Evolutionary conservation across 495 filamentous ascomycete species (phyloP), one percentile per base, ranked within the genome.

Genomic region (Hyphodiscus hymeniophilus): DNA sequence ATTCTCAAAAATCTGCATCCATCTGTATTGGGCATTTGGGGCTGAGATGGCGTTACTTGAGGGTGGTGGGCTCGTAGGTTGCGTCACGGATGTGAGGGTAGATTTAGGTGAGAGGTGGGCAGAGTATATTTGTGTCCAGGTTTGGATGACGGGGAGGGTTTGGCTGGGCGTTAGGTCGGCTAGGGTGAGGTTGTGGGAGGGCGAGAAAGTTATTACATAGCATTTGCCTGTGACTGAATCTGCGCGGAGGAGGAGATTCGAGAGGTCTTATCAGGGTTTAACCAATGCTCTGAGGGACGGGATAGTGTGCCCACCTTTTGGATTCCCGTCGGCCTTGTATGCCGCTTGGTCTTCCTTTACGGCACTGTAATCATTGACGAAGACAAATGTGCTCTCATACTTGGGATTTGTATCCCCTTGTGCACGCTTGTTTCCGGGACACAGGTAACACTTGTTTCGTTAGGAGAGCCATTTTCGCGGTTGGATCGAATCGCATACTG

Each of bases 1-100:
- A 71, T 98, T 98, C 67, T 98, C 92, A 52, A 98, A 97, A 54
- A 98, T 96, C 65, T 98, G 92, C 90, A 98, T 96, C 66, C 94
- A 97, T 38, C 81, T 79, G 58, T 94, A 88, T 64, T 96, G 89
- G 46, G 84, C 75, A 38, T 76, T 80, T 17, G 59, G 52, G 13
- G 34, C 33, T 2, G 39, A 47, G 12, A 82, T 74, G 10, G 73
- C 66, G 22, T 75, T 55, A 5, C 68, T 69, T 3, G 70, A 69
- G 1, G 75, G 57, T 10, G 70, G 56, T 0, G 73, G 67, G 20
- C 18, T 47, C 1, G 42, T 31, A 0, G 49, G 48, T 43, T 30
- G 18, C 7, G 51, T 23, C 8, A 49, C 22, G 3, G 15, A 11
- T n/a, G 38, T 21, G 62, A 62, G 33, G 90, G 76, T 0, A 85